These are phyloP conservation scores for Mortierella sp. DNA, from an alignment of 371 early-diverging fungal genomes.

Conservation along the genomic window DNA sequence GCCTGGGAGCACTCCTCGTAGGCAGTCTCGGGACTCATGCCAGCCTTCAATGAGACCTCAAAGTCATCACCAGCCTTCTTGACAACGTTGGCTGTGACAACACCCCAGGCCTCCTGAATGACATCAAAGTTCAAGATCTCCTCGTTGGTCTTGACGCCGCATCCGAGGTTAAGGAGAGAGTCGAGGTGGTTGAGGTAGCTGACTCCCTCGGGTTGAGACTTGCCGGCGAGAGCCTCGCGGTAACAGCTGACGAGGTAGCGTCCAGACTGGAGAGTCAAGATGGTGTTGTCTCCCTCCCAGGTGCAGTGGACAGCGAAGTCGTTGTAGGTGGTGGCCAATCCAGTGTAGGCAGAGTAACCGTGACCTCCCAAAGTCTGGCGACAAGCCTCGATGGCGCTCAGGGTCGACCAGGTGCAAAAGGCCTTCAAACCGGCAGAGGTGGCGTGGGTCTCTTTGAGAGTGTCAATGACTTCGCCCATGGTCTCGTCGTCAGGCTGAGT, in stretches of 20 bases:
- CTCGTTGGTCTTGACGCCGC: constrained; percentile 66
- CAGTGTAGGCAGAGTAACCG: constrained; percentile 94
- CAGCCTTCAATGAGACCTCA: constrained; percentile 75
- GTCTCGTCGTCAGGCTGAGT: constrained; percentile 77
- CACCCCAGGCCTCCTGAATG: constrained; percentile 87
- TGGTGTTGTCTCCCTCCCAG: constrained; percentile 95
- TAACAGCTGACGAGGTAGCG: constrained; percentile 90
- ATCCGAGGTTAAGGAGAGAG: constrained; percentile 66
- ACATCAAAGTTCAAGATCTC: constrained; percentile 74
- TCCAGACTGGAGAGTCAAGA: constrained; percentile 91
- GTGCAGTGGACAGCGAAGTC: constrained; percentile 96
- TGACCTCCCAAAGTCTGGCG: constrained; percentile 94
- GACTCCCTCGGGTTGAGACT: constrained; percentile 84
- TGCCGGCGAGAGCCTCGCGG: constrained; percentile 82
- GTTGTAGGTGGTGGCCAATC: constrained; percentile 86
- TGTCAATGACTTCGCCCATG: constrained; percentile 76
- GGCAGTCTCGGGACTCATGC: constrained; percentile 82
- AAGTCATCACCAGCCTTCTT: constrained; percentile 86
- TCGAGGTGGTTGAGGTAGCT: constrained; percentile 80
- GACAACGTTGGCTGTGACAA: constrained; percentile 88
- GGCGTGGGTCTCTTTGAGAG: constrained; percentile 92
- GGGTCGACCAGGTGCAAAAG: constrained; percentile 93
- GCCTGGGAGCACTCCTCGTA: constrained; percentile 90
- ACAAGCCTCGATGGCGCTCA: constrained; percentile 89
- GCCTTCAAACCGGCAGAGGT: constrained; percentile 95